Evolutionary conservation across 75 land plant genomes (phyloP), one percentile per base, ranked within the genome.

Genomic region (Pinus albicaulis): DNA sequence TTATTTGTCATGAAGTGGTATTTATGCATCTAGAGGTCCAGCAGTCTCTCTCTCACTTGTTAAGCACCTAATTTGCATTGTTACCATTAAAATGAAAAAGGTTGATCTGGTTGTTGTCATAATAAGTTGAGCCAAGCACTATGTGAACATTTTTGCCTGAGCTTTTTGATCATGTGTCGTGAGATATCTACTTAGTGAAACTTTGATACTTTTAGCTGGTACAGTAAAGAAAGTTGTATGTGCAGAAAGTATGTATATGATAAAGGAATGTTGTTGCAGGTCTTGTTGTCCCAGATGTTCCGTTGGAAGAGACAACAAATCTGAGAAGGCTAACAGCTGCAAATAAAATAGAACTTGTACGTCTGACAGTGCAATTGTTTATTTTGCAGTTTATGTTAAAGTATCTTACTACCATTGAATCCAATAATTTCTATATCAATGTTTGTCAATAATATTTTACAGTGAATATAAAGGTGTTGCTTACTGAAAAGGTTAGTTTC

Each of bases 231-330:
- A 12, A 63, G 17, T 48, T 10, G 14, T 14, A 63, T 26, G 0
- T 26, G 5, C 14, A 15, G 34, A 8, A 26, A 63, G 31, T 15
- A 34, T 64, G 16, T 31, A 26, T n/a, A 34, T 44, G 20, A 26
- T 1, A 28, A 31, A 34, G 15, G 2, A 64, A 31, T 4, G 1
- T 64, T 64, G 20, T 64, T 80, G 34, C 80, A 96, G 99, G 99
- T 59, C 88, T 96, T 79, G 90, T 96, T 68, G 94, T 96, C 34
- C 99, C 99, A 38, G 99, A 96, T 88, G 86, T 96, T 60, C 99
- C 99, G 23, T 78, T 93, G 12, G 99, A 96, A 62, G 99, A 96
- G 82, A 92, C 97, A 72, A 83, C 78, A 53, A 72, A 69, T 7
- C 80, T 96, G 68, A 88, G 95, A 72, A 84, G 77, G 55, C 83